phyloP scores from a whole-genome alignment of 2,329 filamentous ascomycete genomes.

The Diplodia scrobiculata region DNA sequence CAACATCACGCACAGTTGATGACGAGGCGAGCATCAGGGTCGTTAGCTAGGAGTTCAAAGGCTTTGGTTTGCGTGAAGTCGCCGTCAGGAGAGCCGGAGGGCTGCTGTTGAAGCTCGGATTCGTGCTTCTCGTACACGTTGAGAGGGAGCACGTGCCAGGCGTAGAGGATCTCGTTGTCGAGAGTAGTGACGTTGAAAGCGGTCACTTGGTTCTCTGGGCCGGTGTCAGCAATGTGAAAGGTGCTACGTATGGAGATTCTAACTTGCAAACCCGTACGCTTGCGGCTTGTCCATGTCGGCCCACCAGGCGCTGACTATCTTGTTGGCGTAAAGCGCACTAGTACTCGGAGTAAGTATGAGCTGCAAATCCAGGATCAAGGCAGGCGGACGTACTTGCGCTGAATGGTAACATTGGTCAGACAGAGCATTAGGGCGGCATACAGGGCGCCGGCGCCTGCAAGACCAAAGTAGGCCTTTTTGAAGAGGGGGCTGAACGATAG shows the following conservation, averaged over 20 bases:
- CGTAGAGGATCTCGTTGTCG: constrained; percentile 77
- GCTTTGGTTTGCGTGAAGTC: constrained; percentile 54
- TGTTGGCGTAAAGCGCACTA: constrained; percentile 82
- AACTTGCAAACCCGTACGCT: constrained; percentile 82
- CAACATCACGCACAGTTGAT: constrained; percentile 52
- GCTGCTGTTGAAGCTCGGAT: constrained; percentile 50
- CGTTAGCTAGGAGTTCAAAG: constrained; percentile 54
- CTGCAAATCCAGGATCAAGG: neutral
- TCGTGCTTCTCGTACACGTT: constrained; percentile 75
- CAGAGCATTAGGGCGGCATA: constrained; percentile 69
- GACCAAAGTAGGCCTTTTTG: constrained; percentile 44
- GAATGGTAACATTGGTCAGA: constrained; percentile 69
- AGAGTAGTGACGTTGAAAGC: constrained; percentile 76
- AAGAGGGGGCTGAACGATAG: constrained; percentile 37
- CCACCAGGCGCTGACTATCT: constrained; percentile 71
- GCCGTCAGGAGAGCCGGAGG: constrained; percentile 46
- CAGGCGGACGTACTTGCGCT: constrained; percentile 68
- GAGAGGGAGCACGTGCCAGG: constrained; percentile 86
- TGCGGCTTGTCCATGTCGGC: constrained; percentile 75
- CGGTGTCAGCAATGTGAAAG: neutral
- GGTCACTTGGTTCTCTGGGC: constrained; percentile 78
- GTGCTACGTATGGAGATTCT: neutral
- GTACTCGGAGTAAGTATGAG: neutral
- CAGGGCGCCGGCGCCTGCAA: constrained; percentile 59
- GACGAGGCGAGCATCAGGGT: constrained; percentile 57